Evolutionary conservation across 768 basidiomycete genomes (phyloP).

Genomic region (Dentipellis sp.): DNA sequence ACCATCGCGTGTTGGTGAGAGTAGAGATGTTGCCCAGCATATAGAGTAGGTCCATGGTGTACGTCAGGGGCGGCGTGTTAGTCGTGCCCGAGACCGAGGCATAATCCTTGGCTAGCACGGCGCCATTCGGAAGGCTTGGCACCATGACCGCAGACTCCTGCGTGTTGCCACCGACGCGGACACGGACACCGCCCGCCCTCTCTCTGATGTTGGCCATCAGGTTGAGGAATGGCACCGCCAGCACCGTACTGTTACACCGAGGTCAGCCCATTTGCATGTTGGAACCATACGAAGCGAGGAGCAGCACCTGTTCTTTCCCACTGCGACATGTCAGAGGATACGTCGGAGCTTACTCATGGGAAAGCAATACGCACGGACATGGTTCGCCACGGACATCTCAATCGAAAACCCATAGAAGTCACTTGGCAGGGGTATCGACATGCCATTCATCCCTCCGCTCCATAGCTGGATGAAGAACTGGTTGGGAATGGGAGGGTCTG

Average conservation of each 20-base stretch:
- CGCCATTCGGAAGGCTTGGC: constrained; percentile 35
- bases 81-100: constrained; percentile 37
- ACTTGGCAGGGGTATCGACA: constrained; percentile 38
- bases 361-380: constrained; percentile 40
- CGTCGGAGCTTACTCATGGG: not conserved
- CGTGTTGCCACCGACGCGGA: constrained; percentile 77
- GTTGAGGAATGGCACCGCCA: constrained; percentile 64
- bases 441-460: constrained; percentile 17
- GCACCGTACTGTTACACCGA: constrained; percentile 27
- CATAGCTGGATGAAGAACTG: constrained; percentile 36
- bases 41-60: constrained; percentile 58
- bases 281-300: not conserved
- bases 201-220: constrained; percentile 63
- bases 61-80: constrained; percentile 56
- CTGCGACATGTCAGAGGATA: constrained; percentile 19
- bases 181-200: constrained; percentile 48
- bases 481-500: constrained; percentile 30
- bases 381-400: constrained; percentile 63
- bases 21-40: constrained; percentile 51
- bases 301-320: constrained; percentile 43
- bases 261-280: not conserved
- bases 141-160: constrained; percentile 58
- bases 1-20: constrained; percentile 58
- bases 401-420: constrained; percentile 72
- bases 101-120: constrained; percentile 41